A percentile compares a stretch with the other conserved stretches of the same genome.
Evolutionary conservation across 768 basidiomycete genomes (phyloP).

Genomic region (Chalciporus piperatus): DNA sequence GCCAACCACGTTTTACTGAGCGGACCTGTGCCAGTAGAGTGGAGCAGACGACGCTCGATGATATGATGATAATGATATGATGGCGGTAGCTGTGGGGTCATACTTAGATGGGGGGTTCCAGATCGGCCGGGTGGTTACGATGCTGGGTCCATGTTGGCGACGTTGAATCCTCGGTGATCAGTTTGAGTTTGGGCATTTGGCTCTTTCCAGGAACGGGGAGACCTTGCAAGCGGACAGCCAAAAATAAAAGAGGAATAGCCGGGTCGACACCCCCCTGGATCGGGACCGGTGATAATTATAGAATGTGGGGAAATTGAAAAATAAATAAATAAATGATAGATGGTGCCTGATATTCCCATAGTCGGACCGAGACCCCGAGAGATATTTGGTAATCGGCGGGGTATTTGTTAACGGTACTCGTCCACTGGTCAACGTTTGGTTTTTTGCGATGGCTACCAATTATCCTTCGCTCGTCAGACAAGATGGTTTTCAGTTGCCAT

Average conservation of each 20-base stretch:
- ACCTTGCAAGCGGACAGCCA: too few relatives aligned
- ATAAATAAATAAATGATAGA: slow-evolving; percentile 5
- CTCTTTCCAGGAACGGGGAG: too few relatives aligned
- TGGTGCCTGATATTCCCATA: slow-evolving; percentile 29
- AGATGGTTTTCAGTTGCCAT: slow-evolving; percentile 70
- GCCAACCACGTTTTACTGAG: background rate
- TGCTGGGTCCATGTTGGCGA: too few relatives aligned
- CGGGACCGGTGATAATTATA: slow-evolving; percentile 17
- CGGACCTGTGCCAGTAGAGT: too few relatives aligned
- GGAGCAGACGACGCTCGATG: too few relatives aligned
- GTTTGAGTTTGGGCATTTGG: background rate
- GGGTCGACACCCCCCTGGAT: background rate
- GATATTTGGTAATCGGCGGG: slow-evolving; percentile 14
- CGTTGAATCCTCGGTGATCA: background rate
- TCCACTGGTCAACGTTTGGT: background rate
- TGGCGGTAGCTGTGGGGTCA: too few relatives aligned
- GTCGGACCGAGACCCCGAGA: slow-evolving; percentile 32
- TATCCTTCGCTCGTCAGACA: slow-evolving; percentile 47
- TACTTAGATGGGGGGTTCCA: too few relatives aligned
- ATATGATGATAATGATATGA: background rate
- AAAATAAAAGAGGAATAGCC: background rate
- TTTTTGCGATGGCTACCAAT: slow-evolving; percentile 17
- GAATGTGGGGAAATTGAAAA: slow-evolving; percentile 24
- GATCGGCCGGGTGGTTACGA: too few relatives aligned
- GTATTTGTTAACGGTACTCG: background rate